Evolutionary conservation across 2,329 filamentous ascomycete genomes (phyloP).

Genomic region (Cladorrhinum sp.): DNA sequence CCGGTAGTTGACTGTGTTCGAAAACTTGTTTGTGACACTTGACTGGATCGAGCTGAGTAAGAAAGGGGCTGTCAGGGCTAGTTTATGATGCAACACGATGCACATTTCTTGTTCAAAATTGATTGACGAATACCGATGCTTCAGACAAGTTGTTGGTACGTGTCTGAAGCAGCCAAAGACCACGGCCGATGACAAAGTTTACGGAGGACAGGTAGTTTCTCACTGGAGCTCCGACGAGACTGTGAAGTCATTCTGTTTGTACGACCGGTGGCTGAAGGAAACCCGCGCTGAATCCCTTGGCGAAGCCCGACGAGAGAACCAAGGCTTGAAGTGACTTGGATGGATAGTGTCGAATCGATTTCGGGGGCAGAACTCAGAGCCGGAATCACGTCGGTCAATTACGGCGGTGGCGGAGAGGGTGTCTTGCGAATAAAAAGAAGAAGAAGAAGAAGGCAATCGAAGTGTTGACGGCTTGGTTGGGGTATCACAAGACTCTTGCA

Average conservation of each 20-base stretch:
- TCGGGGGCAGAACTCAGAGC: background rate
- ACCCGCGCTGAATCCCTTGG: background rate
- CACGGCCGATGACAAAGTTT: background rate
- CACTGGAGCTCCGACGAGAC: background rate
- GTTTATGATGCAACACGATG: too few species aligned
- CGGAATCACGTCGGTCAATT: background rate
- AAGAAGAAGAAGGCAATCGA: background rate
- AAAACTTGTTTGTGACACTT: background rate
- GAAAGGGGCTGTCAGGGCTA: background rate
- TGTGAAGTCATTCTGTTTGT: background rate
- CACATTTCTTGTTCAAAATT: background rate
- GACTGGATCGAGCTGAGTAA: background rate
- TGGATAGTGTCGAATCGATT: background rate
- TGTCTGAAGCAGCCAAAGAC: background rate
- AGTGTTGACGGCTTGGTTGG: background rate
- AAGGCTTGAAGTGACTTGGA: background rate
- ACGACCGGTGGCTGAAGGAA: constrained; percentile 1
- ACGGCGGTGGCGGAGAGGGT: background rate
- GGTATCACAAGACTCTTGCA: background rate
- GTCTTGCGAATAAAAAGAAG: background rate
- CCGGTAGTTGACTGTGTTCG: background rate
- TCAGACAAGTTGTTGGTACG: background rate
- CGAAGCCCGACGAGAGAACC: background rate
- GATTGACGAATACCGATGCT: background rate
- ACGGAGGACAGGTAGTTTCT: too few species aligned